Evolutionary conservation across 2,329 filamentous ascomycete species (phyloP), one percentile per base, ranked within the genome.

Genomic region (Diaporthe australafricana): DNA sequence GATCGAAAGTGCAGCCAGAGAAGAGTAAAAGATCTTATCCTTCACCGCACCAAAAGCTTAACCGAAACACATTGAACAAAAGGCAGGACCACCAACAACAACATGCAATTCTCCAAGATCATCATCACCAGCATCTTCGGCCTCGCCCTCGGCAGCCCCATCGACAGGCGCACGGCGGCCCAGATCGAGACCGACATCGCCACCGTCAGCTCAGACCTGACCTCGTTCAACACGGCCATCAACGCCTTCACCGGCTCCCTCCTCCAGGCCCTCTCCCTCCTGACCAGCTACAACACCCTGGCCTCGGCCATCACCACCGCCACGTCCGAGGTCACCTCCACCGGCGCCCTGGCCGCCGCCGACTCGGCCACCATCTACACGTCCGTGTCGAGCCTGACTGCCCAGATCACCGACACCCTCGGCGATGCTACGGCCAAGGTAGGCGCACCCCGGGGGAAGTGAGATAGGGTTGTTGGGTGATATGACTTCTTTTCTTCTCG

Each of bases 101-200:
- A 73, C n/a, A 73, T 73, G 71, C 69, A 71, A 25, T 22, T 73
- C 57, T 65, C 62, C 53, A 63, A 71, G 47, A 62, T 73, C 22
- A 12, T 45, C 60, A 57, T 48, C 63, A n/a, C 70, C 48, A 38
- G 62, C 30, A 62, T 71, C 55, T 55, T 73, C 30, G 55, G 68
- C 62, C 40, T 73, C 53, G 48, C 71, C 53, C 35, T 55, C 12
- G 68, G 42, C 47, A 56, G 55, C 45, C 71, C 71, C 14, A 25
- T 38, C 14, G 47, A 71, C 8, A 70, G 52, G 70, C 50, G 70
- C 11, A 67, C 66, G 7, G 30, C 65, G 12, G 70, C 67, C 27
- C 14, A 55, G 42, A 42, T 72, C 47, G 53, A 74, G 42, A 16
- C 69, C 3, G 65, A 60, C 50, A 72, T 73, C 25, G 25, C 68